Base-by-base conservation (phyloP, 805 yeast species). In the Starmerella floricola region DNA sequence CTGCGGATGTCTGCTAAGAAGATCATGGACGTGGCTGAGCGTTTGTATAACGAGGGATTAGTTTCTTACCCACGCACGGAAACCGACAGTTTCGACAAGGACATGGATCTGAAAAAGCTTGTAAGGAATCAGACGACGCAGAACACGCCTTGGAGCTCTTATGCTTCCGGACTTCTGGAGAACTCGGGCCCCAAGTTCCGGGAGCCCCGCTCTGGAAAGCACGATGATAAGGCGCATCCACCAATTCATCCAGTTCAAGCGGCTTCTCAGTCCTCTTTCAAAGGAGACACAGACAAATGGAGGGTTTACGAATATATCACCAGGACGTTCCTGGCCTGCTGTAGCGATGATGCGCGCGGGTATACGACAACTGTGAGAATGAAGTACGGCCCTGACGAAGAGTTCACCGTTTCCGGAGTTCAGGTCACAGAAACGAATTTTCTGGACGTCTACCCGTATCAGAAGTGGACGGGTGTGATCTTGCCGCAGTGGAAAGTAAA, bases 41-140 rank as follows among this genome's bases (percentile, higher is more conserved):
- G 73, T 49, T 67, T 91, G 19, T 91, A 91, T 59, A 86, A 80
- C 44, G 67, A 71, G 36, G 98, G 98, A 0, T 84, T 75, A 55
- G 67, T 91, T 1, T 86, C 96, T 0, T 91, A 91, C 58, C 99
- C 99, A 3, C 79, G 99, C 67, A 91, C 99, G 0, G 99, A 91
- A 57, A 91, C 99, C 0, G 96, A 91, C 58, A 71, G 63, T 19
- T 93, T 82, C 54, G 95, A 94, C 2, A 60, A 64, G 0, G 67
- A 69, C 1, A 84, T 87, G 81, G 84, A 91, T 55, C 65, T 91
- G 37, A 64, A 64, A 41, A 62, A 63, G 1, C 59, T 85, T 2
- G 68, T 91, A 2, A 63, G 62, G n/a, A 73, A 74, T 20, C 96
- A 86, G 50, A 56, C 61, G 0, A 8, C 21, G 12, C 13, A 5